Conservation (phyloP, 495 filamentous ascomycete genomes). For the Tetracladium marchalianum region DNA sequence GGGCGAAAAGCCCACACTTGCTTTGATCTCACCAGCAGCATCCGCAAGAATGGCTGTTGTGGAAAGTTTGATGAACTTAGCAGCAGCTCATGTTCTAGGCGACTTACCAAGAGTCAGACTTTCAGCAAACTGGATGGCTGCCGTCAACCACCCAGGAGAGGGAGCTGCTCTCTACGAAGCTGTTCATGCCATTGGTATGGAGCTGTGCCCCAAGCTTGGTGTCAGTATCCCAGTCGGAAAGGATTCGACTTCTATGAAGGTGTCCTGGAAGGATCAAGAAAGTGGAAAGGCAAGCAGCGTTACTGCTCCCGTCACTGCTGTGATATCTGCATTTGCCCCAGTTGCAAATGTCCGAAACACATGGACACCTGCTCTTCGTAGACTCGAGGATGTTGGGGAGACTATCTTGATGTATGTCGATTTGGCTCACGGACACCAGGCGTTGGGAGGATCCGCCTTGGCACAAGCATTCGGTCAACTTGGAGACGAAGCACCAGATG, state of each 20-base stretch:
- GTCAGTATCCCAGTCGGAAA: slow-evolving; percentile 94
- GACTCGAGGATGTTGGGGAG: slow-evolving; percentile 80
- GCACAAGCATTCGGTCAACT: slow-evolving; percentile 87
- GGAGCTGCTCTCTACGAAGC: slow-evolving; percentile 91
- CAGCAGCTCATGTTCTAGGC: slow-evolving; percentile 72
- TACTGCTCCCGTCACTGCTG: slow-evolving; percentile 80
- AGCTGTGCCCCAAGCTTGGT: slow-evolving; percentile 70
- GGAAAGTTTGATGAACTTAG: slow-evolving; percentile 86
- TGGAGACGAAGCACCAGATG: slow-evolving; percentile 74
- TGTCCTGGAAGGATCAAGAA: slow-evolving; percentile 76
- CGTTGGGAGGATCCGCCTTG: slow-evolving; percentile 83
- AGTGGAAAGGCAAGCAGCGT: slow-evolving; percentile 67
- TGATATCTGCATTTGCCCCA: slow-evolving; percentile 81
- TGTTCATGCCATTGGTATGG: slow-evolving; percentile 84
- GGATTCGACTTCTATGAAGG: slow-evolving; percentile 98
- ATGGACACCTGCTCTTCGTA: slow-evolving; percentile 85
- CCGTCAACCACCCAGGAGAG: slow-evolving; percentile 86
- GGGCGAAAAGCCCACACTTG: slow-evolving; percentile 87
- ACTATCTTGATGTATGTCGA: slow-evolving; percentile 87
- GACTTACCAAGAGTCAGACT: slow-evolving; percentile 70
- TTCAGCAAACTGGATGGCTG: slow-evolving; percentile 98
- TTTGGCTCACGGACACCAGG: slow-evolving; percentile 64
- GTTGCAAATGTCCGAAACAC: slow-evolving; percentile 72
- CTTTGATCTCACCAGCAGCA: slow-evolving; percentile 84
- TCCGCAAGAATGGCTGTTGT: slow-evolving; percentile 95